Evolutionary conservation across 768 basidiomycete genomes (phyloP).

Genomic region (Amanita fuliginea): DNA sequence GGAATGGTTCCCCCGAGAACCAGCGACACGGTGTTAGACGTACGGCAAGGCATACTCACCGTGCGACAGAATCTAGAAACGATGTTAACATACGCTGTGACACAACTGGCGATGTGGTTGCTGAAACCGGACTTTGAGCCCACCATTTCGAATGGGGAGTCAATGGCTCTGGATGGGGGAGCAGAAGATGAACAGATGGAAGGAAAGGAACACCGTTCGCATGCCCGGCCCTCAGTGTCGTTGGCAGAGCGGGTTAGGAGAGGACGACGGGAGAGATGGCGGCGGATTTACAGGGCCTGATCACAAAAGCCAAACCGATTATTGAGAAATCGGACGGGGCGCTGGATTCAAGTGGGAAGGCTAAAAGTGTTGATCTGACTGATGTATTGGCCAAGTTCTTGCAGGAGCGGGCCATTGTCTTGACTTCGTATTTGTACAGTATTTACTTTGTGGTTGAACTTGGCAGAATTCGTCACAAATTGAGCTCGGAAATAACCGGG

Average conservation of each 20-base stretch:
- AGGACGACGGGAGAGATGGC: constrained; percentile 75
- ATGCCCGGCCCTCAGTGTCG: constrained; percentile 33
- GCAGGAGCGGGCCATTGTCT: constrained; percentile 42
- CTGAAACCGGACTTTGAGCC: constrained; percentile 60
- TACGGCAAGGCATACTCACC: constrained; percentile 45
- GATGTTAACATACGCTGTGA: constrained; percentile 57
- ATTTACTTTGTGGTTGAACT: too few species aligned
- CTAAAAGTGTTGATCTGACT: constrained; percentile 42
- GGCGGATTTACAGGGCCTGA: constrained; percentile 52
- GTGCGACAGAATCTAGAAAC: constrained; percentile 57
- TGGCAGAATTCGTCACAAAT: too few species aligned
- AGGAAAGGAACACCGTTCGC: constrained; percentile 27
- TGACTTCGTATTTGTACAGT: constrained; percentile 17
- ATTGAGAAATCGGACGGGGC: constrained; percentile 47
- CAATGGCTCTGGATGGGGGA: constrained; percentile 17
- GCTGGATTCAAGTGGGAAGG: constrained; percentile 17
- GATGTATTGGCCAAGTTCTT: constrained; percentile 54
- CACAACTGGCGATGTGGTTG: constrained; percentile 73
- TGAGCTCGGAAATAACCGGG: too few species aligned
- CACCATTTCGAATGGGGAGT: constrained; percentile 30
- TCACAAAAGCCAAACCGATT: constrained; percentile 55
- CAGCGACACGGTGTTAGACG: constrained; percentile 29
- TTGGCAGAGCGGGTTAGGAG: constrained; percentile 58
- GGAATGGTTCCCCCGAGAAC: constrained; percentile 19
- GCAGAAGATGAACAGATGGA: constrained; percentile 11